A percentile compares a stretch with the other conserved stretches of the same genome.
Evolutionary conservation across 163 green algal genomes (phyloP).

Genomic region (Coccomyxa subellipsoidea): DNA sequence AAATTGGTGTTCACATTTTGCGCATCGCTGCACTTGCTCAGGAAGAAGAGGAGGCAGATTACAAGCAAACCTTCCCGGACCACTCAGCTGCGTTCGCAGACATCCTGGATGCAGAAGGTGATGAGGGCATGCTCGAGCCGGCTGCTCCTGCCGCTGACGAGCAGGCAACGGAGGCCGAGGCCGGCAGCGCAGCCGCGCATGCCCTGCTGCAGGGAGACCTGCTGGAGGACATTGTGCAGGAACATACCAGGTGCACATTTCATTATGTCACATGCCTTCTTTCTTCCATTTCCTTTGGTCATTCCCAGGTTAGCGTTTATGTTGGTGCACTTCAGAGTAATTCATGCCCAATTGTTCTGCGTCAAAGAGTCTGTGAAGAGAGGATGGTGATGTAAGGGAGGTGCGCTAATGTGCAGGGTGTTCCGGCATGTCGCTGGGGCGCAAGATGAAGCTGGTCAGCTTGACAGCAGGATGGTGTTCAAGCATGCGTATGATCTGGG

Average conservation of each 20-base stretch:
- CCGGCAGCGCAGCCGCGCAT: slow-evolving; percentile 39
- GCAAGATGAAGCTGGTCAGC: not conserved
- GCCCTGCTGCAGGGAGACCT: slow-evolving; percentile 68
- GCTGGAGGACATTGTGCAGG: slow-evolving; percentile 62
- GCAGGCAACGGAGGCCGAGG: slow-evolving; percentile 32
- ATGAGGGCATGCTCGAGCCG: slow-evolving; percentile 7
- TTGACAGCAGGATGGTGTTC: slow-evolving; percentile 16
- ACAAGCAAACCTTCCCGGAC: slow-evolving; percentile 66
- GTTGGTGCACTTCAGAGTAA: no score
- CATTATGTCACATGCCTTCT: not conserved
- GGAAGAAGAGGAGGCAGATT: slow-evolving; percentile 74
- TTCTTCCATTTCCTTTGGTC: not conserved
- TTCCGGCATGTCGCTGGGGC: slow-evolving; percentile 20
- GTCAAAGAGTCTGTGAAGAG: no score
- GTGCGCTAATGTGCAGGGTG: slow-evolving; percentile 32
- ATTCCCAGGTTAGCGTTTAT: no score
- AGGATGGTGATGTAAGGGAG: no score
- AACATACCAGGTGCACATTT: slow-evolving; percentile 44
- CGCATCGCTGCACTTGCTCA: slow-evolving; percentile 26
- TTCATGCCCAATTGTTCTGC: no score
- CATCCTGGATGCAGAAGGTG: slow-evolving; percentile 36
- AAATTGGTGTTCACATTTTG: not conserved
- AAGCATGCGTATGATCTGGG: slow-evolving; percentile 47
- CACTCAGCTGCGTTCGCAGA: slow-evolving; percentile 71
- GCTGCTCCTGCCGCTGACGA: not conserved